phyloP scores from a whole-genome alignment of 192 early-diverging fungal species.

The Allomyces macrogynus region DNA sequence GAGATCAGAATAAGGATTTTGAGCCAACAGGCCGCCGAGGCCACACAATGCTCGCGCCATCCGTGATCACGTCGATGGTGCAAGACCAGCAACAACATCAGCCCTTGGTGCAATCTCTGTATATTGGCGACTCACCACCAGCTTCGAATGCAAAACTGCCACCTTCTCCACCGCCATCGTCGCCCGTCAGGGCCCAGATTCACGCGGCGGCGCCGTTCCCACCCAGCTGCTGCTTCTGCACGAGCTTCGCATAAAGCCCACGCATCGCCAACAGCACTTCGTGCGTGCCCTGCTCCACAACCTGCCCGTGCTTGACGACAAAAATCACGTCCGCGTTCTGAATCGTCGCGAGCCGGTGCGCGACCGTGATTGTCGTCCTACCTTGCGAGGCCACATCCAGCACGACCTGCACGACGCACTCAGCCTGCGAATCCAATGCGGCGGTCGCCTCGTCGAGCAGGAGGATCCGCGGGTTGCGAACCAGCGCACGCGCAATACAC shows the following conservation, averaged over 20 bases:
- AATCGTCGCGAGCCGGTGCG: slow-evolving; percentile 62
- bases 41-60: too few species aligned
- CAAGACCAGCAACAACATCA: too few species aligned
- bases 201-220: too few species aligned
- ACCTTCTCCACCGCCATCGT: too few species aligned
- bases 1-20: too few species aligned
- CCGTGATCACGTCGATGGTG: too few species aligned
- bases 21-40: too few species aligned
- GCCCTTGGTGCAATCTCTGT: too few species aligned
- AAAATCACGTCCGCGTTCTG: slow-evolving; percentile 57
- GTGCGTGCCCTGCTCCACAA: slow-evolving; percentile 51
- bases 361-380: slow-evolving; percentile 53
- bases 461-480: slow-evolving; percentile 46
- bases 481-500: slow-evolving; percentile 48
- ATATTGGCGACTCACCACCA: too few species aligned
- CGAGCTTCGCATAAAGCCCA: slow-evolving; percentile 41
- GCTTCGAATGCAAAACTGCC: too few species aligned
- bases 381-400: slow-evolving; percentile 45
- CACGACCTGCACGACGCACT: slow-evolving; percentile 57
- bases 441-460: slow-evolving; percentile 69
- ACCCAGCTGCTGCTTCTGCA: slow-evolving; percentile 24
- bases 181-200: too few species aligned
- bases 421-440: slow-evolving; percentile 61
- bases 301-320: slow-evolving; percentile 38
- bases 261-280: slow-evolving; percentile 29